Conservation (phyloP, 2,329 filamentous ascomycete species). For the Emergomyces africanus region DNA sequence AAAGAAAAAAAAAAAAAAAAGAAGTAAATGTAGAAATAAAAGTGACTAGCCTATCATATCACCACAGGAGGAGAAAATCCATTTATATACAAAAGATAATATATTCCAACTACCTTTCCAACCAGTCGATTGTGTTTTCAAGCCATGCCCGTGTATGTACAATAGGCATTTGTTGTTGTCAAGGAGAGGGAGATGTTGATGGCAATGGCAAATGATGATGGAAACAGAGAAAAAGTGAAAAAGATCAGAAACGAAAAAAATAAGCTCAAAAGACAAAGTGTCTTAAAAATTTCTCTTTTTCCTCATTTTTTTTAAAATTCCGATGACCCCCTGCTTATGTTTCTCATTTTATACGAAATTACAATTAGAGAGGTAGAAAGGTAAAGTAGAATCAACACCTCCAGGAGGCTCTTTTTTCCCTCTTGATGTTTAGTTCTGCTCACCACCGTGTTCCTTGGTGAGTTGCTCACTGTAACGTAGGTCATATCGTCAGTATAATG, state of each 20-base stretch:
- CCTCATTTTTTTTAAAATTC: neutral
- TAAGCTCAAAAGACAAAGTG: neutral
- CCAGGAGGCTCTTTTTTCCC: neutral
- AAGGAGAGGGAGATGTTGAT: neutral
- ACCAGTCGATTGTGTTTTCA: neutral
- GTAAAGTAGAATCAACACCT: neutral
- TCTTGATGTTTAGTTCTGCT: slow-evolving; percentile 33
- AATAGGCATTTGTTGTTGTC: neutral
- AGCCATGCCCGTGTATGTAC: neutral
- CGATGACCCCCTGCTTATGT: neutral
- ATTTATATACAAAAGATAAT: neutral
- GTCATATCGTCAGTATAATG: slow-evolving; percentile 1
- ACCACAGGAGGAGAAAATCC: neutral
- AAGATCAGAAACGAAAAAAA: neutral
- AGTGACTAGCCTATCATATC: neutral
- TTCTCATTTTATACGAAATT: neutral
- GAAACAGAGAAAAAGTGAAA: neutral
- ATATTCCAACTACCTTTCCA: neutral
- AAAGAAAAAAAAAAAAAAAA: neutral
- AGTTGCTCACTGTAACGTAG: slow-evolving; percentile 53
- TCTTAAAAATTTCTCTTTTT: neutral
- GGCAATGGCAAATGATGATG: neutral
- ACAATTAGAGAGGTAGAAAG: neutral
- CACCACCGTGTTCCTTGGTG: slow-evolving; percentile 58
- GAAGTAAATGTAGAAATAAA: neutral